Base-by-base conservation (phyloP, 2,329 filamentous ascomycete species). In the Dothiorella sarmentorum region DNA sequence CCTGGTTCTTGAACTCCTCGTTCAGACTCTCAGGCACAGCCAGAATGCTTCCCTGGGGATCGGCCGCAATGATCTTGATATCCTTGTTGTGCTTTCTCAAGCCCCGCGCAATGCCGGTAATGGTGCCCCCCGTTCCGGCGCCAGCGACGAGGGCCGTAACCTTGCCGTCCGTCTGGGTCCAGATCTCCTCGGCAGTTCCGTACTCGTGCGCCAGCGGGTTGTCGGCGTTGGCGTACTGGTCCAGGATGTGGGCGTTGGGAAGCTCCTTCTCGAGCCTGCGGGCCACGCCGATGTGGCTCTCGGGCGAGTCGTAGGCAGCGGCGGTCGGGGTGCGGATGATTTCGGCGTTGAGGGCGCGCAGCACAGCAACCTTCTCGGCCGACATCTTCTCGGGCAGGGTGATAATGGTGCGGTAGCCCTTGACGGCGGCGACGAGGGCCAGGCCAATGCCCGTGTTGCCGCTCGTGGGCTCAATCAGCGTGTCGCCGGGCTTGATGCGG, bases 361-460 rank as follows among this genome's bases (percentile, higher is more conserved):
- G 82, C 26, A 99, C 94, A 2, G 93, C 89, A 37, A 99, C 94
- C 77, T 99, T 99, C 77, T 99, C 94, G 47, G 91, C 89, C 1
- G 91, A 97, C 94, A 99, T 99, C 82, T 99, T 99, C 78, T 99
- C 94, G 53, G 94, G 94, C 44, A 99, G 85, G 10, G 94, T 99
- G 74, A 99, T 99, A 76, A 99, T 97, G 38, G 92, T 95, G 76
- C 93, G 93, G 82, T 97, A 99, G 65, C 92, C 93, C 80, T 97
- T 97, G 69, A 99, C 89, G 15, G 94, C 94, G 60, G 85, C 93
- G 17, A 97, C 93, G 31, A 99, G 85, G 26, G 94, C 94, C 38
- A 99, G 82, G 20, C 94, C 94, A 65, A 99, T 99, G 65, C 94
- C 94, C 80, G 94, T 99, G 75, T 99, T 99, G 58, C 94, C 94